Base-by-base conservation (phyloP, 306 rosid genomes). In the Lupinus albus region DNA sequence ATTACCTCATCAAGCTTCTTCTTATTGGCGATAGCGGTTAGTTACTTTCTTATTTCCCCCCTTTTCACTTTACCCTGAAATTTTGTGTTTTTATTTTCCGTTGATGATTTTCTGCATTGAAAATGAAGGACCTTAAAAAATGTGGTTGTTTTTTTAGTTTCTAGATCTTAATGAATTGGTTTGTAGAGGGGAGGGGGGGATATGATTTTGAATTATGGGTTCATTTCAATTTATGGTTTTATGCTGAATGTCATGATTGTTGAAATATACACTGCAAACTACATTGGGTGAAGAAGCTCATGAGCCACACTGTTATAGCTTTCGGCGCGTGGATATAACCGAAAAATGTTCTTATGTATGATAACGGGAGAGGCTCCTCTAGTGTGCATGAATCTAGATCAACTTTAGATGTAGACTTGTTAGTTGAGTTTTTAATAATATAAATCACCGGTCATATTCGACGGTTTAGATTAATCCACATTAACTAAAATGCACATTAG, bases 21-120 rank as follows among this genome's bases (percentile, higher is more conserved):
- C 95, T 88, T 57, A 85, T 88, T 53, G 95, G 95, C 61, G 91
- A 88, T 28, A 88, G 95, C 66, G 95, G 91, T 85, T 42, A 54
- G 80, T 73, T 46, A n/a, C 4, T 45, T 32, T 2, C 32, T 38
- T 7, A 1, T 18, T 6, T 38, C 53, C 4, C 30, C 15, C 14
- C 4, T 1, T 25, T 2, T 12, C 8, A 17, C 12, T 28, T 18
- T 18, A 7, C 4, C 28, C 28, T 4, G 3, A 25, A 25, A 1
- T 25, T 25, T 25, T 25, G 28, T 25, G 28, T 25, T 25, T 25
- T 25, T 25, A 25, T 25, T 25, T 25, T 25, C 28, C 28, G 3
- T 25, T 14, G 7, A 14, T 48, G 2, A 14, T 48, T 14, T n/a
- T 17, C 55, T 17, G 28, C 21, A 50, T 50, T 1, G 4, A 14